Evolutionary conservation across 495 filamentous ascomycete species (phyloP).

Genomic region (Terfezia boudieri): DNA sequence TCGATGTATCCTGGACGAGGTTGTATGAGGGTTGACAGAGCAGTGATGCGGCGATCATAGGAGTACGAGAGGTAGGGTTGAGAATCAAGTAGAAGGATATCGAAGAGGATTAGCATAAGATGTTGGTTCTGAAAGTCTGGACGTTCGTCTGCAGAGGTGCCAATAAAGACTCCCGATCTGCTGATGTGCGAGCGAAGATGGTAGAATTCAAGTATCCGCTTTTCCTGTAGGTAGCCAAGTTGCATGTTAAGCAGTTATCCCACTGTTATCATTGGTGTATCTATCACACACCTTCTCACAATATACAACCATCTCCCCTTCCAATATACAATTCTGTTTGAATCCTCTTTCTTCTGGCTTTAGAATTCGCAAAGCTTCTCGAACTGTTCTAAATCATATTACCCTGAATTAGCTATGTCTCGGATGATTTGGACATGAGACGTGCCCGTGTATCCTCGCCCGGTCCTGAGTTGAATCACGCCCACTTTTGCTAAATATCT

Average conservation of each 20-base stretch:
- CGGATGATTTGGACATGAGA: conserved; percentile 7
- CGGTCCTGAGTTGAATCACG: conserved; percentile 66
- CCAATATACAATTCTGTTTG: conserved; percentile 43
- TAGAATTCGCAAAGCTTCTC: conserved; percentile 35
- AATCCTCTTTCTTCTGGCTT: conserved; percentile 30
- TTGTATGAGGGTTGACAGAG: conserved; percentile 35
- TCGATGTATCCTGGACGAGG: conserved; percentile 35
- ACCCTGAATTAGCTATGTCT: too few relatives aligned
- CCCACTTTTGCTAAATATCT: conserved; percentile 78
- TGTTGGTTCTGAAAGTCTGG: conserved; percentile 42
- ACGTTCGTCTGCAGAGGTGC: conserved; percentile 46
- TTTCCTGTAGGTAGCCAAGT: conserved; percentile 4
- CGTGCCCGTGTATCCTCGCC: conserved; percentile 33
- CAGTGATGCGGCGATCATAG: conserved; percentile 36
- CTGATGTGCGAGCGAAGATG: conserved; percentile 61
- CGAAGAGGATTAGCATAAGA: conserved; percentile 67
- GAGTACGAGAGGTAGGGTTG: conserved; percentile 36
- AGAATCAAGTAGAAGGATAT: conserved; percentile 50
- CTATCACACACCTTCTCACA: conserved; percentile 28
- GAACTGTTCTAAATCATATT: conserved; percentile 23
- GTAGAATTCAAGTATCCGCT: conserved; percentile 45
- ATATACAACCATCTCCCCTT: conserved; percentile 64
- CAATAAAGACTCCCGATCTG: conserved; percentile 48
- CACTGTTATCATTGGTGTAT: background rate
- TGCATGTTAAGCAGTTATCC: too few relatives aligned